Base-by-base conservation (phyloP, 2,329 filamentous ascomycete species). In the Huntiella decipiens region DNA sequence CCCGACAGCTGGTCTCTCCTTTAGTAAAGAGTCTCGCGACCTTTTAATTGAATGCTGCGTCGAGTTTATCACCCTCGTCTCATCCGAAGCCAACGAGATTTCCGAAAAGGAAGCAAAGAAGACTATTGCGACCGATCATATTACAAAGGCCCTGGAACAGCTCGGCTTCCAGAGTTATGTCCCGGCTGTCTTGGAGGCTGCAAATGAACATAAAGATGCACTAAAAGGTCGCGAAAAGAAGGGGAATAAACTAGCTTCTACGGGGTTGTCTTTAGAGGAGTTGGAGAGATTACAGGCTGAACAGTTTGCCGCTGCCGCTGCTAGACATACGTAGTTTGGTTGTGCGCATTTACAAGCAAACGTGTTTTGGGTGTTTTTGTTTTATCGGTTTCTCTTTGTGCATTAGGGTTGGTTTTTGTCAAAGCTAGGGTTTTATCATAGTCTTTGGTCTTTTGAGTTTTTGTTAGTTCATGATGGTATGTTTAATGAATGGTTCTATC, bases 71-170 rank as follows among this genome's bases (percentile, higher is more conserved):
- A 96, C 91, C 13, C 75, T 98, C 56, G 82, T 98, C 55, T 95
- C 87, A n/a, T 93, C 85, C 41, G 88, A 98, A 66, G 91, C 91
- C 51, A 98, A 98, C 63, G 91, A 98, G 56, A 98, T 98, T 53
- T 92, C 87, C 10, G 91, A 98, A 61, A 94, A 94, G 63, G 91
- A 98, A 58, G 85, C 87, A 43, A 98, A 98, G 68, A 98, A 98
- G 72, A 98, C 91, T 3, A 98, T 98, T 55, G 88, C 88, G 10
- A 93, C 85, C 61, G 91, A 98, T 57, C 91, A 98, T 65, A 92
- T 98, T 56, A 92, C 88, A 57, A 88, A 88, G 58, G 91, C 91
- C 1, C 72, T 98, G 37, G 82, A 88, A 55, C 83, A 93, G 56
- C 74, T 98, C 15, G 91, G 88, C 1, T 98, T 96, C 60, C 73